Percentiles rank a stretch among this genome's conserved stretches.
phyloP scores from a whole-genome alignment of 257 asterid genomes.

The Agastache rugosa region DNA sequence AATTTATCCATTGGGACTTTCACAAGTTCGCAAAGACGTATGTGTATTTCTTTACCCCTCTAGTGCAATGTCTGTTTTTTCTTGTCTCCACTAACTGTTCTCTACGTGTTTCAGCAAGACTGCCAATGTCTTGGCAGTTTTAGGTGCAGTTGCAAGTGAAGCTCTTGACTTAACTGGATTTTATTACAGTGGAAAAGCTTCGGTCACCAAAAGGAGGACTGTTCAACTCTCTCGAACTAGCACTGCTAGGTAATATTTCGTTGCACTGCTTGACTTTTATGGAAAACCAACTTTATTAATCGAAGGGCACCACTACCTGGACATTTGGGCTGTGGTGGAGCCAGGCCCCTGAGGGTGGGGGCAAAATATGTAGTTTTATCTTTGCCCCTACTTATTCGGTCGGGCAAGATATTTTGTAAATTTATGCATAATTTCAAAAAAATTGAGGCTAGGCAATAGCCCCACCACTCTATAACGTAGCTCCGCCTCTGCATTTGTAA shows the following conservation, averaged over 20 bases:
- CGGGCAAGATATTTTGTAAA: too few relatives aligned
- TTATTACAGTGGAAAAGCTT: conserved; percentile 85
- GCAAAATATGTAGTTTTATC: too few relatives aligned
- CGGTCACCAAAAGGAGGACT: conserved; percentile 60
- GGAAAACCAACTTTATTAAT: neutral
- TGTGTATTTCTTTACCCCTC: conserved; percentile 11
- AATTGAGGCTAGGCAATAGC: too few relatives aligned
- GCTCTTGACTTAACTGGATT: conserved; percentile 97
- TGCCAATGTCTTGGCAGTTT: conserved; percentile 97
- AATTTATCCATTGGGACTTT: conserved; percentile 98
- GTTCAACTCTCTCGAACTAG: conserved; percentile 75
- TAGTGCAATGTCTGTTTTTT: conserved; percentile 29
- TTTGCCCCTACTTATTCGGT: too few relatives aligned
- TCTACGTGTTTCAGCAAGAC: conserved; percentile 75
- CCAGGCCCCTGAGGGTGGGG: too few relatives aligned
- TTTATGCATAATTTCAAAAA: too few relatives aligned
- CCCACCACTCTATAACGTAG: too few relatives aligned
- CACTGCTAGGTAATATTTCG: conserved; percentile 69
- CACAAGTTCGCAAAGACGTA: conserved; percentile 99
- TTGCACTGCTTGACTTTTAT: conserved; percentile 25
- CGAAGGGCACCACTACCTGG: neutral
- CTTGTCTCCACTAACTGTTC: conserved; percentile 36
- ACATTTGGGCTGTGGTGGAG: neutral
- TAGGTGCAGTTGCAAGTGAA: conserved; percentile 97
- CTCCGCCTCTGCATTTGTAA: too few relatives aligned